Percentiles rank a stretch among this genome's conserved stretches.
phyloP scores from a whole-genome alignment of 2,329 filamentous ascomycete species.

The Xylariaceae sp. region DNA sequence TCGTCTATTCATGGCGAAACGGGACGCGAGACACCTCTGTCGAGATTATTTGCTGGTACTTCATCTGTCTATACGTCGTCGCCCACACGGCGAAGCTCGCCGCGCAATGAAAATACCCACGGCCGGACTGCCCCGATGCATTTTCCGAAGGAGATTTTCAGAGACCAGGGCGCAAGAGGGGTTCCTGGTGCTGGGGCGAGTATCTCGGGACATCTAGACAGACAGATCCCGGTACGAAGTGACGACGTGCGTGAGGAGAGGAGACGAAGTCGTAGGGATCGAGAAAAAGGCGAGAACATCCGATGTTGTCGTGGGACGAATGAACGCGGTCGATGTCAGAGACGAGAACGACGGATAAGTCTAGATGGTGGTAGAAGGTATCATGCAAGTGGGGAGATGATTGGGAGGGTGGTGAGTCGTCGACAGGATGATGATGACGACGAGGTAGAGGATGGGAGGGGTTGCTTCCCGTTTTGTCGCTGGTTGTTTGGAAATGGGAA shows the following conservation, averaged over 20 bases:
- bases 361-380: background rate
- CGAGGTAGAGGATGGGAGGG: background rate
- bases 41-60: background rate
- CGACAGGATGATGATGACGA: background rate
- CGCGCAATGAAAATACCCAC: background rate
- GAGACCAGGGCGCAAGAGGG: too few species aligned
- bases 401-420: background rate
- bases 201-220: background rate
- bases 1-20: background rate
- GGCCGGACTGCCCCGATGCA: background rate
- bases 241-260: background rate
- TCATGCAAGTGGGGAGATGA: background rate
- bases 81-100: background rate
- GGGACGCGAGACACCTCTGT: background rate
- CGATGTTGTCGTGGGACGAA: background rate
- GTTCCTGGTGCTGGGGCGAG: too few species aligned
- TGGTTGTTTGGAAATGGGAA: background rate
- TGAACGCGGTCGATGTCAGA: background rate
- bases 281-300: too few species aligned
- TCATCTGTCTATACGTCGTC: background rate
- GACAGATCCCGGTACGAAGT: background rate
- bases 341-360: background rate
- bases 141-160: too few species aligned
- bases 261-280: background rate
- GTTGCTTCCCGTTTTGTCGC: slow-evolving; percentile 1